phyloP scores from a whole-genome alignment of 2,329 filamentous ascomycete genomes.

The Colletotrichum zoysiae region DNA sequence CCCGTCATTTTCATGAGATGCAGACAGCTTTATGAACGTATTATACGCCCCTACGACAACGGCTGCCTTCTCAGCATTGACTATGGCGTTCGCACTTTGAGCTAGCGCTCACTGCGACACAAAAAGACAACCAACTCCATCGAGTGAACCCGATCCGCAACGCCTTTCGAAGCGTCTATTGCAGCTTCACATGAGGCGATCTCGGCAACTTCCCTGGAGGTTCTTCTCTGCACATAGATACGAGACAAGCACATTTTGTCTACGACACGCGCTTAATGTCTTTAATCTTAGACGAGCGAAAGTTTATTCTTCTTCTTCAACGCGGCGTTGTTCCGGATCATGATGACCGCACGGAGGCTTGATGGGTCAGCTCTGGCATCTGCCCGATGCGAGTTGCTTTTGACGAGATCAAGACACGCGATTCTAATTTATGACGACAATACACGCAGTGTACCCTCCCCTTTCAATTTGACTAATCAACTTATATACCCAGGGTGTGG shows the following conservation, averaged over 20 bases:
- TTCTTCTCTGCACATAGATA: constrained; percentile 48
- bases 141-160: background rate
- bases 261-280: constrained; percentile 53
- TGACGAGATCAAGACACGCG: constrained; percentile 44
- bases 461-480: constrained; percentile 53
- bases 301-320: constrained; percentile 45
- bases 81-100: constrained; percentile 53
- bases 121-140: constrained; percentile 2
- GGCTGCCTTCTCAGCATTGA: constrained; percentile 50
- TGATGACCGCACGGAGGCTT: constrained; percentile 22
- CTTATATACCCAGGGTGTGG: constrained; percentile 55
- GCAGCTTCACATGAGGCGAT: constrained; percentile 34
- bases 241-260: constrained; percentile 48
- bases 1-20: constrained; percentile 47
- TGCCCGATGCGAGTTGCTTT: constrained; percentile 23
- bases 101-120: constrained; percentile 25
- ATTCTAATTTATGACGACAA: constrained; percentile 47
- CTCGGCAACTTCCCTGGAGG: constrained; percentile 27
- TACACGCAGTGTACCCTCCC: constrained; percentile 47
- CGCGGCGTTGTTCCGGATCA: constrained; percentile 43
- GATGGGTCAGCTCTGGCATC: constrained; percentile 18
- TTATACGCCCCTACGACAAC: constrained; percentile 45
- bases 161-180: constrained; percentile 31
- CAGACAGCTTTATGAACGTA: constrained; percentile 42
- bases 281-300: constrained; percentile 49